These are phyloP conservation scores for Aspergillus diversus DNA, from an alignment of 495 filamentous ascomycete species.

Conservation along the genomic window DNA sequence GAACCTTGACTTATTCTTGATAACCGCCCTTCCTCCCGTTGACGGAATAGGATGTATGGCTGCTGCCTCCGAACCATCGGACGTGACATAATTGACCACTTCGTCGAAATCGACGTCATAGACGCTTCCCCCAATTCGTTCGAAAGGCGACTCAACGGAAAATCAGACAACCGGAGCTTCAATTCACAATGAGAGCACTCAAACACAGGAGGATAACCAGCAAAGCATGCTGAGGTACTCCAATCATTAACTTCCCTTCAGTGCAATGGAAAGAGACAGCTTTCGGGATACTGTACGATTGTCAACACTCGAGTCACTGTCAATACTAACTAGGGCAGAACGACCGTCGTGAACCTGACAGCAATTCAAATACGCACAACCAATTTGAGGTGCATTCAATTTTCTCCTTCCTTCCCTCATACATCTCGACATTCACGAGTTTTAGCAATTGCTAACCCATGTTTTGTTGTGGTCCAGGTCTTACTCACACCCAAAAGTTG, in stretches of 20 bases:
- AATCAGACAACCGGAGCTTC: neutral
- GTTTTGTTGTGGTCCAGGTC: conserved; percentile 57
- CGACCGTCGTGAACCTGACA: neutral
- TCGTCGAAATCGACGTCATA: neutral
- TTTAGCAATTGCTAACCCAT: neutral
- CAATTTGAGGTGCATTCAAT: neutral
- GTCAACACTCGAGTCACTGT: neutral
- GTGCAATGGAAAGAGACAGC: neutral
- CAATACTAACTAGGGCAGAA: neutral
- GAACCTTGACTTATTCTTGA: too few relatives aligned
- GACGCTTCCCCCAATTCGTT: neutral
- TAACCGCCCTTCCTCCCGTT: too few relatives aligned
- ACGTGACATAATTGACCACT: neutral
- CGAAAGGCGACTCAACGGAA: neutral
- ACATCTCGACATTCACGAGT: neutral
- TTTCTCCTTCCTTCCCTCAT: neutral
- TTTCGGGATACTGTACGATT: neutral
- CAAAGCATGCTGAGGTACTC: neutral
- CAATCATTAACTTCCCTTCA: neutral
- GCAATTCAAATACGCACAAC: too few relatives aligned
- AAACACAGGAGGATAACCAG: neutral
- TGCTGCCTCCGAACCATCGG: too few relatives aligned
- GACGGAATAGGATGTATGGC: too few relatives aligned
- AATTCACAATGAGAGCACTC: neutral
- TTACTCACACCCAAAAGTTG: conserved; percentile 66